Base-by-base conservation (phyloP, 2,329 filamentous ascomycete genomes). In the Alternaria brassicicola region DNA sequence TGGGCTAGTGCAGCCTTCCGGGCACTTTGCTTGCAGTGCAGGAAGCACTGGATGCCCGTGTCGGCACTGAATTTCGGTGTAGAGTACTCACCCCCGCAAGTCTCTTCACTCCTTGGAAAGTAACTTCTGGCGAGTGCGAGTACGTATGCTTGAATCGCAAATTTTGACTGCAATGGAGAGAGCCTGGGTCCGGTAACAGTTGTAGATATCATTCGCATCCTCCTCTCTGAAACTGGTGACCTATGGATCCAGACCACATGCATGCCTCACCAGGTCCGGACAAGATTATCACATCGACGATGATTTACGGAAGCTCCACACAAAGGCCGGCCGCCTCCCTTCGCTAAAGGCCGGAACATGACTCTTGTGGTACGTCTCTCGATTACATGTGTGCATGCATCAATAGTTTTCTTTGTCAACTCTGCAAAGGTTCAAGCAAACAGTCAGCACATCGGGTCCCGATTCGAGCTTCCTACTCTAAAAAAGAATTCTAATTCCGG, bases 1-100 rank as follows among this genome's bases (percentile, higher is more conserved):
- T 26, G 17, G 33, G 52, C 56, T 59, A 55, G 55, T 46, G 56
- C 56, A 58, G 52, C 46, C 31, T 50, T 46, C 56, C 45, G 55
- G 23, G 33, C 19, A 47, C 35, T 35, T 50, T 28, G 15, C 12
- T 33, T 28, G 30, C 17, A 19, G 36, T 41, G 12, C 35, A 31
- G 21, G 13, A 15, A 6, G 36, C 38, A 41, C 13, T 36, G 15
- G 26, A 25, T 38, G 30, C 12, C 31, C 7, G 17, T 23, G 3
- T 36, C n/a, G 12, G 28, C n/a, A 28, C 28, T 30, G 9, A n/a
- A 51, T 6, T 17, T 26, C 38, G 23, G 17, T 30, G 38, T 38
- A 31, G 15, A 35, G 35, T 31, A 31, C 19, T 21, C n/a, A 28
- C 12, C 13, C 21, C 8, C 15, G 3, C 19, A n/a, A 10, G 13